Evolutionary conservation across 2,329 filamentous ascomycete genomes (phyloP), one percentile per base, ranked within the genome.

Genomic region (Stachybotrys chartarum): DNA sequence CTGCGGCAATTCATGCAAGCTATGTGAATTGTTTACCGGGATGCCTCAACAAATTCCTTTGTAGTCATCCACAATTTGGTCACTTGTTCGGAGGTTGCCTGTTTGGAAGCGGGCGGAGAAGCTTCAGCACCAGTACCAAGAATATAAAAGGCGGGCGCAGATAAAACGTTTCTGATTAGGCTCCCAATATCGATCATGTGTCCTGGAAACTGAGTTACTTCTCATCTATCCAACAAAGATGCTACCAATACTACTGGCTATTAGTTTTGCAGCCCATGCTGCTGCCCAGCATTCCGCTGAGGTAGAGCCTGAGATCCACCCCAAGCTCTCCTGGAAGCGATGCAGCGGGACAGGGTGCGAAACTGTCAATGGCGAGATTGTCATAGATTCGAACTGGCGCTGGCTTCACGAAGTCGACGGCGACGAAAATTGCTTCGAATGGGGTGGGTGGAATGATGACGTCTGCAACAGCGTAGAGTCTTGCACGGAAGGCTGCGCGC

Each of bases 311-410:
- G 75, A 78, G 57, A 65, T 62, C 30, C 78, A 80, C 57, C 77
- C 77, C 44, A 60, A 70, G 42, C 64, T 80, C 62, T 72, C 67
- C 55, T 77, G 74, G 70, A 65, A 75, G 59, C 67, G 70, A 57
- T 80, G 77, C 63, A 71, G 75, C 24, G 66, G 62, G 35, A 72
- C 73, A 47, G 70, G 68, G 51, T 79, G 77, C 64, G 70, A 68
- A 4, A 67, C 66, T 17, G 70, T 77, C 57, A 66, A 66, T 53
- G 75, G 73, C 47, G 72, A 72, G 50, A 69, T 81, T 45, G 75
- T 78, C 39, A 66, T 81, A 59, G 78, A 81, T 60, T 61, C 77
- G 57, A 80, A 81, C 69, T 82, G 78, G 78, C 76, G 79, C 55
- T 82, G 79, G 79, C 66, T 79, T 39, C 77, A 80, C 66, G 62